Base-by-base conservation (phyloP, 495 filamentous ascomycete genomes). In the Schizothecium vesticola region DNA sequence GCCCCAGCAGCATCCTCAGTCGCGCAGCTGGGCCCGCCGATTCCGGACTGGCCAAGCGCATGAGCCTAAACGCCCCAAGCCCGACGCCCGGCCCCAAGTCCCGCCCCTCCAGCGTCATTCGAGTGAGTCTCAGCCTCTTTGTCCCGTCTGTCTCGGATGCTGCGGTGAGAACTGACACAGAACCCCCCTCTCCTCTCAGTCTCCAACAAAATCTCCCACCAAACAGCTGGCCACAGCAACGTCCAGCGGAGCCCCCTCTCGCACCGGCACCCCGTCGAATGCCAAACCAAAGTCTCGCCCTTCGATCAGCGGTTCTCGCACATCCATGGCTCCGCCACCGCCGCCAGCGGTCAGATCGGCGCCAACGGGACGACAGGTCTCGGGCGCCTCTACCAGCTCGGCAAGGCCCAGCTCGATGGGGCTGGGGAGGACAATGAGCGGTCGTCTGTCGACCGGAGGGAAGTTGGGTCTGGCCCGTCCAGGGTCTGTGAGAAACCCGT, bases 131-230 rank as follows among this genome's bases (percentile, higher is more conserved):
- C 16, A 55, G 43, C 33, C 23, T n/a, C 33, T 23, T 61, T 28
- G 58, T 31, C 21, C 21, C 25, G 11, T 19, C 43, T 61, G 4
- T 12, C 43, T n/a, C 29, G n/a, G 63, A 36, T 59, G 58, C 22
- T 22, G 51, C 26, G 13, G 10, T 43, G 26, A 19, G 56, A 33
- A 7, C 66, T 64, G 25, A 59, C 9, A 51, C 43, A 3, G 4
- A 3, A 12, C 36, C 19, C 19, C 36, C 16, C 11, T 33, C 31
- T 16, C 36, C 36, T 19, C 43, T 61, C 26, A 92, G 90, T 92
- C 91, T 29, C 91, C 92, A 6, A 88, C 86, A 0, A 92, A 91
- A 73, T 92, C 90, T 5, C 91, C 92, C 9, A 92, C 91, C 11
- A 94, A 96, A 75, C 90, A 92, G 69, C 77, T 92, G 11, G 80